Conservation (phyloP, 2,329 filamentous ascomycete species). For the Penicillium sp. region DNA sequence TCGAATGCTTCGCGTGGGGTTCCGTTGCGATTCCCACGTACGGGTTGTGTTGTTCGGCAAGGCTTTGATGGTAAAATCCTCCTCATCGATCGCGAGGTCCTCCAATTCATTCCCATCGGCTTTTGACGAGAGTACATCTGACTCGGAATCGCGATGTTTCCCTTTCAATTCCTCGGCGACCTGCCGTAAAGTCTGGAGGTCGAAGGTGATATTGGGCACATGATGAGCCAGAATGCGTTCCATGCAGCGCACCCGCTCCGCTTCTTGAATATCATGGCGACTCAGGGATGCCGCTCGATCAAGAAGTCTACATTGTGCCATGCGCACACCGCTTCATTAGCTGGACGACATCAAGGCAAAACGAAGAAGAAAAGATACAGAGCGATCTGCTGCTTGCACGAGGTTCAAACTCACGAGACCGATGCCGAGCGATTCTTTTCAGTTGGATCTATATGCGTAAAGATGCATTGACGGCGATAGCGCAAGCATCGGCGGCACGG, state of each 20-base stretch:
- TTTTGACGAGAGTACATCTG: slow-evolving; percentile 25
- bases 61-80: slow-evolving; percentile 37
- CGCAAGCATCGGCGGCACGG: slow-evolving; percentile 50
- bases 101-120: slow-evolving; percentile 33
- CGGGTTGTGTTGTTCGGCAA: slow-evolving; percentile 37
- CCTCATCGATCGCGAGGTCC: slow-evolving; percentile 38
- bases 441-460: slow-evolving; percentile 36
- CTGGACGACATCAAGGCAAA: too few relatives aligned
- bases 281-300: slow-evolving; percentile 27
- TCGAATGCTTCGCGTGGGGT: background rate
- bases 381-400: background rate
- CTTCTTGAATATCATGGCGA: slow-evolving; percentile 32
- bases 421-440: slow-evolving; percentile 30
- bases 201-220: slow-evolving; percentile 41
- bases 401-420: slow-evolving; percentile 24
- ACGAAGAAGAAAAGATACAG: background rate
- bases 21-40: slow-evolving; percentile 15
- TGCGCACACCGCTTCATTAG: slow-evolving; percentile 2
- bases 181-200: slow-evolving; percentile 39
- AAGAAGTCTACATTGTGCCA: slow-evolving; percentile 16
- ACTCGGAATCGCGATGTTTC: slow-evolving; percentile 29
- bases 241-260: slow-evolving; percentile 38
- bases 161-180: slow-evolving; percentile 42
- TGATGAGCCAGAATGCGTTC: slow-evolving; percentile 47
- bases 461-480: slow-evolving; percentile 48